Base-by-base conservation (phyloP, 352 stramenopile genomes). In the Thraustotheca clavata region DNA sequence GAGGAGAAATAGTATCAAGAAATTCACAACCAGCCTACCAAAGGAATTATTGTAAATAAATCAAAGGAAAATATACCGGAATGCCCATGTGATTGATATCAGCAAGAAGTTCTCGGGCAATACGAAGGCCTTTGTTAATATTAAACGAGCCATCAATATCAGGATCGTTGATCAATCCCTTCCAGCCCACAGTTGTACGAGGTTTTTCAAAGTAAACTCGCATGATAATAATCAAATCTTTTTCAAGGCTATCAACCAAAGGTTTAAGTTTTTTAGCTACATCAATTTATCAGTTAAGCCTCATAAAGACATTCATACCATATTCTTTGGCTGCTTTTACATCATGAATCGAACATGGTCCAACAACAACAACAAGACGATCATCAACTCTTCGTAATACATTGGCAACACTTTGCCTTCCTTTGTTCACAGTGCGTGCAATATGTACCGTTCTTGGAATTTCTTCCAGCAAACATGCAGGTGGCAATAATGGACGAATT, bases 151-250 rank as follows among this genome's bases (percentile, higher is more conserved):
- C 79, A 67, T 89, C 66, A 8, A 93, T 75, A 49, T 93, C 82
- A 34, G 83, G 83, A 70, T 93, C 83, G 67, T 93, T 93, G 67
- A 93, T 93, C 34, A 93, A 70, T 6, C 83, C 83, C 66, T 93
- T 93, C 83, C 83, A 93, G 26, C 83, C 83, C 32, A 93, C 73
- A 0, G 83, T 93, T 22, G 83, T 93, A 55, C 83, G 81, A 26
- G 83, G 83, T 69, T 93, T 93, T 65, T 93, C 83, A 63, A 93
- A 93, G 76, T 93, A 93, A 29, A 83, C 88, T 71, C 83, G 80
- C 83, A 93, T 93, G 67, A 91, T 84, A 50, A 93, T 74, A 48
- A 91, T 67, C 41, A 93, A 67, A 54, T 93, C 81, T 16, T 76
- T 73, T 27, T 73, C 66, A 4, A 88, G 69, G 59, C 89, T 76